Evolutionary conservation across 345 rosid species (phyloP).

Genomic region (Citrus trifoliata): DNA sequence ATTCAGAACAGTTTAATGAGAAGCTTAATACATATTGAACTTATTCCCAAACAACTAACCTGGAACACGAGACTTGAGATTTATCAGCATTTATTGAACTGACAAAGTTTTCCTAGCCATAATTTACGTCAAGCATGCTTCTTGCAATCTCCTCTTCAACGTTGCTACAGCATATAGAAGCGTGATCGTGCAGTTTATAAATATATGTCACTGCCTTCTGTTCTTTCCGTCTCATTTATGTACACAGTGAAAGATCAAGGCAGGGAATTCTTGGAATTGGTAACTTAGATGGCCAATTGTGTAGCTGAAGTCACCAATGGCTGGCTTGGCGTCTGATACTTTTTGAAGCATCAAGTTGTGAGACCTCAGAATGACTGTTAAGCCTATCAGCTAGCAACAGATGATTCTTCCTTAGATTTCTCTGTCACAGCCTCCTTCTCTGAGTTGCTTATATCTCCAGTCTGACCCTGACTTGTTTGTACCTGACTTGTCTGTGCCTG

Average conservation of each 20-base stretch:
- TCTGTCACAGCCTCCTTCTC: conserved; percentile 47
- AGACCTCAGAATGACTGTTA: background rate
- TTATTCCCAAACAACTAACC: background rate
- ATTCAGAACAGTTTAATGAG: background rate
- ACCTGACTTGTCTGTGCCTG: conserved; percentile 46
- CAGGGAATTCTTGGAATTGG: background rate
- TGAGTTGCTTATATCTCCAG: conserved; percentile 50
- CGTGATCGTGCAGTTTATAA: background rate
- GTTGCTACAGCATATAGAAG: no score
- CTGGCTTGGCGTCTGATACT: background rate
- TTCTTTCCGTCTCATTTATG: background rate
- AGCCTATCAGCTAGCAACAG: conserved; percentile 39
- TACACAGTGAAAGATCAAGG: background rate
- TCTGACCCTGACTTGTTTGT: conserved; percentile 51
- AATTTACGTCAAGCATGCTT: background rate
- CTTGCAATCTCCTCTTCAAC: background rate
- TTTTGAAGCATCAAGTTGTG: conserved; percentile 3
- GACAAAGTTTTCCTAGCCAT: background rate
- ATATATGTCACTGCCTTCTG: background rate
- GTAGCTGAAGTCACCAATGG: conserved; percentile 5
- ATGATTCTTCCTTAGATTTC: conserved; percentile 58
- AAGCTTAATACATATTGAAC: background rate
- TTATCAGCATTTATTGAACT: background rate
- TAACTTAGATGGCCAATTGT: background rate
- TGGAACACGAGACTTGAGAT: background rate